Evolutionary conservation across 805 yeast species (phyloP).

Genomic region (Schwanniomyces pseudopolymorphus): DNA sequence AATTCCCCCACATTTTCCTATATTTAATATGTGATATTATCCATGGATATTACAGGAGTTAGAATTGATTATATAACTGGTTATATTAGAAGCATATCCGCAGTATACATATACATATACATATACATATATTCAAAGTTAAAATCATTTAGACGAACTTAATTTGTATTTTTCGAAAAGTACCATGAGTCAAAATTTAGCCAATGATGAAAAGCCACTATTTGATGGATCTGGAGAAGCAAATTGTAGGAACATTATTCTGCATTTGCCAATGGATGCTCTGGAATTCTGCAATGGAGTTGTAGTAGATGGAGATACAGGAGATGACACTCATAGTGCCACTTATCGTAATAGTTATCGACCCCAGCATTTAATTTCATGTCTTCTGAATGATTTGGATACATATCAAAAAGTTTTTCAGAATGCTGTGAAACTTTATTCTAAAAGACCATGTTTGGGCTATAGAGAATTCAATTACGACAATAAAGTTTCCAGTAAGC

Average conservation of each 20-base stretch:
- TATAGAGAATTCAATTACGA: conserved; percentile 19
- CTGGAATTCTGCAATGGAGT: conserved; percentile 26
- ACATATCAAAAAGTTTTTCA: conserved; percentile 21
- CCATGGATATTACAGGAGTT: not conserved
- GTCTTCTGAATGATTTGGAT: conserved; percentile 18
- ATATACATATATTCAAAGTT: too few relatives aligned
- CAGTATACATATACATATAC: too few relatives aligned
- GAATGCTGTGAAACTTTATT: conserved; percentile 15
- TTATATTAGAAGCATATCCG: not conserved
- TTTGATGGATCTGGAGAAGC: not conserved
- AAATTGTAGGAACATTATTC: not conserved
- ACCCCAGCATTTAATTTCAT: conserved; percentile 11
- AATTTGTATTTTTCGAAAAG: not conserved
- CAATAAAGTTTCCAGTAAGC: conserved; percentile 5
- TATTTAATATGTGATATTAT: too few relatives aligned
- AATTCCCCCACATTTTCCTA: not conserved
- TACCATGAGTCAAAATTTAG: not conserved
- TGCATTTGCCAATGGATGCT: not conserved
- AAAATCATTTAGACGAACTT: too few relatives aligned
- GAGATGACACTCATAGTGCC: conserved; percentile 11
- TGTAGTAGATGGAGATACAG: not conserved
- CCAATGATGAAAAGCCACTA: not conserved
- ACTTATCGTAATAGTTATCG: conserved; percentile 38
- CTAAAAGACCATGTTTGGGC: conserved; percentile 22
- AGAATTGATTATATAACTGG: not conserved